A percentile compares a stretch with the other conserved stretches of the same genome.
Evolutionary conservation across 345 rosid species (phyloP).

Genomic region (Barbarea vulgaris): DNA sequence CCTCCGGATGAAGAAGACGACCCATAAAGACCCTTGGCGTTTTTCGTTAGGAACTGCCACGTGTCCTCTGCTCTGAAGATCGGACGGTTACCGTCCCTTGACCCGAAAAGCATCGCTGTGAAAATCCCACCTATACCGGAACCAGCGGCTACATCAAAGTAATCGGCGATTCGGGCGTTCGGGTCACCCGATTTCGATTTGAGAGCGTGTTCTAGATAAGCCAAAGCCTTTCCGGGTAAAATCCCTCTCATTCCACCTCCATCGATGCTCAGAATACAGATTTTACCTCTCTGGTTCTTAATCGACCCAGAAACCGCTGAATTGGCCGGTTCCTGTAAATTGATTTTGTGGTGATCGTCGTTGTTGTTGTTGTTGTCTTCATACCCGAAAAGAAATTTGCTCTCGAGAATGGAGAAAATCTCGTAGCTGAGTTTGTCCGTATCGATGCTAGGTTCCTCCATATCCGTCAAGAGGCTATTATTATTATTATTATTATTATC

Average conservation of each 20-base stretch:
- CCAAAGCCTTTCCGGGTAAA: conserved; percentile 83
- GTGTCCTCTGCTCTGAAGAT: conserved; percentile 84
- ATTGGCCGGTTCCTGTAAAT: conserved; percentile 37
- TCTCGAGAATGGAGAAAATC: conserved; percentile 91
- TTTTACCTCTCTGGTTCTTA: conserved; percentile 94
- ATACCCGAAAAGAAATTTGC: conserved; percentile 88
- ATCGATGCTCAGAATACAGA: conserved; percentile 83
- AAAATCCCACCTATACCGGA: conserved; percentile 89
- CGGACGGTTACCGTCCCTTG: conserved; percentile 72
- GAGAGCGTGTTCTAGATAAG: conserved; percentile 79
- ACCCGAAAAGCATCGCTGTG: conserved; percentile 87
- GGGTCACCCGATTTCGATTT: conserved; percentile 85
- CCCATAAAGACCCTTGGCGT: conserved; percentile 63
- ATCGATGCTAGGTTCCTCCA: conserved; percentile 96
- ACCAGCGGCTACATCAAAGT: conserved; percentile 92
- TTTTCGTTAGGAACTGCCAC: conserved; percentile 80
- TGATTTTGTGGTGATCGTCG: conserved; percentile 51
- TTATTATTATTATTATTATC: too few relatives aligned
- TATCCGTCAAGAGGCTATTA: conserved; percentile 47
- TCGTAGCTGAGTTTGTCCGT: conserved; percentile 96
- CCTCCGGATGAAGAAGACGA: conserved; percentile 2
- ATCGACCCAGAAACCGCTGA: conserved; percentile 38
- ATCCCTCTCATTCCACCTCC: conserved; percentile 96
- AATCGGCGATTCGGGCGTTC: conserved; percentile 85
- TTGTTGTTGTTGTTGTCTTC: conserved; percentile 34